A percentile compares a stretch with the other conserved stretches of the same genome.
phyloP scores from a whole-genome alignment of 805 yeast genomes.

The Yamadazyma takamatsuzukensis region DNA sequence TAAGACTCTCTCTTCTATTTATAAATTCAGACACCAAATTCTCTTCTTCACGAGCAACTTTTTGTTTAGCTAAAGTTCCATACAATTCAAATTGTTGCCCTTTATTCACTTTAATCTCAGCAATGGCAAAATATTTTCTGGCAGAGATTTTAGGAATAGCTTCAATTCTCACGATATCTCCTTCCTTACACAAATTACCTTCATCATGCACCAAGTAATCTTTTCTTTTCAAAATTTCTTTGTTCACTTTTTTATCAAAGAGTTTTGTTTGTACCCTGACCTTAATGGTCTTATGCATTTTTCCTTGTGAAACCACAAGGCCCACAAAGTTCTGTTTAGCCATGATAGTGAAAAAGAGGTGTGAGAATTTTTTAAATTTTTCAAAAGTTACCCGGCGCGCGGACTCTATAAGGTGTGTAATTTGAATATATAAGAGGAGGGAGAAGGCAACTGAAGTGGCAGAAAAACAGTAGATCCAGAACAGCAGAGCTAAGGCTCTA shows the following conservation, averaged over 20 bases:
- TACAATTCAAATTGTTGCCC: constrained; percentile 90
- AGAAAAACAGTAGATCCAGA: too few relatives aligned
- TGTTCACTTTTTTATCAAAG: constrained; percentile 68
- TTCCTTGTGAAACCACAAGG: constrained; percentile 91
- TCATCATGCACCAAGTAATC: constrained; percentile 93
- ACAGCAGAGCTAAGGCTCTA: too few relatives aligned
- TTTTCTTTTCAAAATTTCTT: constrained; percentile 72
- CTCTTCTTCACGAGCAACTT: constrained; percentile 66
- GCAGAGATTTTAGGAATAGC: constrained; percentile 82
- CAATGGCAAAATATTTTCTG: constrained; percentile 81
- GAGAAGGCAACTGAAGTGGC: neutral
- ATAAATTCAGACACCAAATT: constrained; percentile 53
- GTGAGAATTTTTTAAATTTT: neutral
- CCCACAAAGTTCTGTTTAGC: constrained; percentile 91
- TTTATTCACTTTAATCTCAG: constrained; percentile 82
- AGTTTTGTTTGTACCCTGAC: constrained; percentile 80
- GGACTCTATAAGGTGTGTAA: neutral
- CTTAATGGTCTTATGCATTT: constrained; percentile 92
- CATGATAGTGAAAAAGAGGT: constrained; percentile 37
- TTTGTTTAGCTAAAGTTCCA: constrained; percentile 65
- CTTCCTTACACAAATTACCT: constrained; percentile 85
- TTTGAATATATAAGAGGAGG: neutral
- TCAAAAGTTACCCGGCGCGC: neutral
- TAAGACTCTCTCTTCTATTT: constrained; percentile 33
- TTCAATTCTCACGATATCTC: constrained; percentile 92